Base-by-base conservation (phyloP, 2,329 filamentous ascomycete species). In the Calonectria ilicicola region DNA sequence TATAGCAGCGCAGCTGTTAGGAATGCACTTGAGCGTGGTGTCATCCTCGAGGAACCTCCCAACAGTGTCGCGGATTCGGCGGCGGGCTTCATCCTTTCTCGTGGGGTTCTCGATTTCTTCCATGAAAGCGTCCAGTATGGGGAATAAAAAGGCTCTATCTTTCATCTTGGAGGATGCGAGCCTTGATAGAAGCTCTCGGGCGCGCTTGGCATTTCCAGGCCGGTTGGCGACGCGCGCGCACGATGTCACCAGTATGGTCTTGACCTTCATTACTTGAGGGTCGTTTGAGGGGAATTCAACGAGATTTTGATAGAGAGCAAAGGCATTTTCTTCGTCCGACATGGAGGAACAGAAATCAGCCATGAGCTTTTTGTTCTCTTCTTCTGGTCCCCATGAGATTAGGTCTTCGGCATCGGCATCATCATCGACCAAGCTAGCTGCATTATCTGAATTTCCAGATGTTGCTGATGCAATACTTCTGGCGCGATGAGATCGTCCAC, bases 291-390 rank as follows among this genome's bases (percentile, higher is more conserved):
- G 38, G 19, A 21, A n/a, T 5, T 38, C 46, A 35, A 74, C 67
- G n/a, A 80, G 76, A 7, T 64, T 27, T 4, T 35, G 42, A 62
- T 78, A 79, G 9, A 80, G 69, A 12, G n/a, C 2, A 26, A 74
- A 77, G 32, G 79, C 76, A 47, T 77, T 79, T 46, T 74, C 47
- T n/a, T 79, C 77, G 49, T 80, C 79, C 7, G 71, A 72, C 75
- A 80, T 78, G 47, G 76, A 73, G 29, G 73, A 73, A 29, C 72
- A 77, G 53, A 80, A 80, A 69, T 80, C 79, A 40, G 79, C 79
- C 27, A 76, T 73, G 44, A 79, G 76, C 67, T 79, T 80, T 47
- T 58, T 76, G 9, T 47, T 60, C n/a, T 76, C 70, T 12, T 72
- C 69, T 21, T 46, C 29, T 15, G 51, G 44, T 26, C 58, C 63